Percentiles rank a stretch among this genome's conserved stretches.
These are phyloP conservation scores for Ensete glaucum DNA, from an alignment of 176 grass and related monocot species.

Conservation along the genomic window DNA sequence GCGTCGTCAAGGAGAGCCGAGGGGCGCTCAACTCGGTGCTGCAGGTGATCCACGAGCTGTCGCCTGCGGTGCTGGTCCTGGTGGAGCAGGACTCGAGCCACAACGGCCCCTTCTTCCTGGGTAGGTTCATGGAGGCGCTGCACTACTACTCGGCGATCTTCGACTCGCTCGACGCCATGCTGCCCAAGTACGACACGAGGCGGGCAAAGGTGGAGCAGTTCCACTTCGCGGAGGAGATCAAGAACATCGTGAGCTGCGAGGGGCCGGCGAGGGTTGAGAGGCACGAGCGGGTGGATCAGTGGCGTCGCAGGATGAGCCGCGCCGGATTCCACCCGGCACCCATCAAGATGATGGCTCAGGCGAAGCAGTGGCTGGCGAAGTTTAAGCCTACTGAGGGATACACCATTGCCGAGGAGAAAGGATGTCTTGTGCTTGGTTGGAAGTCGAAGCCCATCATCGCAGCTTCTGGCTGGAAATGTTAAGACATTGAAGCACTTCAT, in stretches of 20 bases:
- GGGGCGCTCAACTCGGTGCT: conserved; percentile 59
- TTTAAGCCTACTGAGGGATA: conserved; percentile 34
- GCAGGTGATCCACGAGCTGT: conserved; percentile 38
- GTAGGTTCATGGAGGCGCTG: conserved; percentile 69
- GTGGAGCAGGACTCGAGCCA: conserved; percentile 68
- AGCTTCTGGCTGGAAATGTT: conserved; percentile 55
- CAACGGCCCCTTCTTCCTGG: conserved; percentile 67
- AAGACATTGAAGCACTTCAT: background rate
- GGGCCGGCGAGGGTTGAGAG: conserved; percentile 63
- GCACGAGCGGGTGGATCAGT: conserved; percentile 76
- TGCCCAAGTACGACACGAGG: conserved; percentile 49
- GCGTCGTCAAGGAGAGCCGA: conserved; percentile 68
- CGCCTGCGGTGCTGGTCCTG: conserved; percentile 42
- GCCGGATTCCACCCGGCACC: conserved; percentile 53
- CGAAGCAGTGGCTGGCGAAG: conserved; percentile 44
- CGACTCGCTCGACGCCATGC: conserved; percentile 52
- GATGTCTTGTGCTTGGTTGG: conserved; percentile 54
- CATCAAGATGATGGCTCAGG: conserved; percentile 43
- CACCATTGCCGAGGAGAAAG: conserved; percentile 67
- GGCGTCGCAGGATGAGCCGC: conserved; percentile 60
- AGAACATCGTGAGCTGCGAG: conserved; percentile 73
- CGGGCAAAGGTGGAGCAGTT: conserved; percentile 58
- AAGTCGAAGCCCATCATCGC: conserved; percentile 59
- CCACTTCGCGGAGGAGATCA: conserved; percentile 59
- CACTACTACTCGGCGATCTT: conserved; percentile 73